Percentiles rank a stretch among this genome's conserved stretches.
These are phyloP conservation scores for Trypanosoma avium DNA, from an alignment of 208 protist species.

Conservation along the genomic window DNA sequence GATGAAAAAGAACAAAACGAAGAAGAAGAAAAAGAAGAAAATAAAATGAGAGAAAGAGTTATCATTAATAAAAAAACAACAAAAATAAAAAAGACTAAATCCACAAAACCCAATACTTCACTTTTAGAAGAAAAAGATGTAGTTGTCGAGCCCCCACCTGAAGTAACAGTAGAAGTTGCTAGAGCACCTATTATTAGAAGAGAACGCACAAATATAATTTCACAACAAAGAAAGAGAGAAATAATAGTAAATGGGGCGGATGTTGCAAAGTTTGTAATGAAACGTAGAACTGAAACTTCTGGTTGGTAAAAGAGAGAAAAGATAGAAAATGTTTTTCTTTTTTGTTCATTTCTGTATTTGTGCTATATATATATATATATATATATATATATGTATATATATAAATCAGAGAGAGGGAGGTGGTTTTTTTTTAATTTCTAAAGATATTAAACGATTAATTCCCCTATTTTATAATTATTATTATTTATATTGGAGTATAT, in stretches of 20 bases:
- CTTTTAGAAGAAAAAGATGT: constrained; percentile 55
- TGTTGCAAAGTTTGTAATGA: constrained; percentile 37
- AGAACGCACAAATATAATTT: constrained; percentile 45
- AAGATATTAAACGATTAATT: no score
- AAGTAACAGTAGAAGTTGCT: constrained; percentile 27
- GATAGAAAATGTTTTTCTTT: no score
- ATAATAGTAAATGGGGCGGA: constrained; percentile 34
- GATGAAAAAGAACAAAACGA: neutral
- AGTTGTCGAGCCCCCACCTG: constrained; percentile 46
- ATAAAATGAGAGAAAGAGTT: no score
- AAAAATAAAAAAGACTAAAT: neutral
- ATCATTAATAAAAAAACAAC: neutral
- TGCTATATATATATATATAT: no score
- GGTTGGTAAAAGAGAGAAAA: no score
- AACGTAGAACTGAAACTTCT: constrained; percentile 26
- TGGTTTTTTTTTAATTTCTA: no score
- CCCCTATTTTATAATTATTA: no score
- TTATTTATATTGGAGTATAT: no score
- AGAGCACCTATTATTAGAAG: constrained; percentile 59
- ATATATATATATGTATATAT: no score
- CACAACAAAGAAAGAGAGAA: constrained; percentile 17
- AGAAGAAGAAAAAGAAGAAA: neutral
- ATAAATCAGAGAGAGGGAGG: no score
- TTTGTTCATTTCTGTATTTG: no score
- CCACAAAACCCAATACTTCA: neutral